These are phyloP conservation scores for Bipolaris oryzae DNA, from an alignment of 2,329 filamentous ascomycete species.

Conservation along the genomic window DNA sequence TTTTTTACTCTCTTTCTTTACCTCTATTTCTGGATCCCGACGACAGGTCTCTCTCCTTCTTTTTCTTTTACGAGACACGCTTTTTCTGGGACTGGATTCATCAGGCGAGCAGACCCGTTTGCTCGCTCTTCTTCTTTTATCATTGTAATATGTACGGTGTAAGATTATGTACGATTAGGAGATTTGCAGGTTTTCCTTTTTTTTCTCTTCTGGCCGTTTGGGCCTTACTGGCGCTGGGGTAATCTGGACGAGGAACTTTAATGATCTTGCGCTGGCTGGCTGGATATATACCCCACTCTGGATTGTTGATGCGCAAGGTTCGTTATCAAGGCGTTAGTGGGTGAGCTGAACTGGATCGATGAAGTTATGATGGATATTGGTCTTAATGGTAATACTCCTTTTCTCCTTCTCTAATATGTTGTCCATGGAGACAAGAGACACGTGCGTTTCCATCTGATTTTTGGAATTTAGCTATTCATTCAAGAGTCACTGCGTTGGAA, in stretches of 20 bases:
- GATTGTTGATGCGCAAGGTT: not conserved
- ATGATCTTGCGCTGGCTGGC: conserved; percentile 9
- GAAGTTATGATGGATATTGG: not conserved
- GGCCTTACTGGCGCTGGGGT: not conserved
- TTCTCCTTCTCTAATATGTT: not conserved
- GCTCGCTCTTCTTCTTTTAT: not conserved
- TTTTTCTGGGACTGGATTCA: not conserved
- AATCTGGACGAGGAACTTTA: not conserved
- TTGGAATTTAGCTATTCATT: too few species aligned
- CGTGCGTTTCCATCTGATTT: too few species aligned
- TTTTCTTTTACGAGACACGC: conserved; percentile 1
- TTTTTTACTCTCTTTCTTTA: not conserved
- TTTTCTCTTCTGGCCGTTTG: not conserved
- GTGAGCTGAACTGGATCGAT: not conserved
- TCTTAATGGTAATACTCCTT: conserved; percentile 9
- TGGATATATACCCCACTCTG: conserved; percentile 17
- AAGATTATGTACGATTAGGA: conserved; percentile 7
- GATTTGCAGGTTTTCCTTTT: not conserved
- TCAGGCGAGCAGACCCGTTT: not conserved
- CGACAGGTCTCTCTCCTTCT: too few species aligned
- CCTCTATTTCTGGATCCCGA: too few species aligned
- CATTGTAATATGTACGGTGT: not conserved
- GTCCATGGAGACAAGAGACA: not conserved
- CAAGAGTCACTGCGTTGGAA: too few species aligned
- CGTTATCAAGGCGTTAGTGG: not conserved